Evolutionary conservation across 441 rosid genomes (phyloP).

Genomic region (Isatis lusitanica): DNA sequence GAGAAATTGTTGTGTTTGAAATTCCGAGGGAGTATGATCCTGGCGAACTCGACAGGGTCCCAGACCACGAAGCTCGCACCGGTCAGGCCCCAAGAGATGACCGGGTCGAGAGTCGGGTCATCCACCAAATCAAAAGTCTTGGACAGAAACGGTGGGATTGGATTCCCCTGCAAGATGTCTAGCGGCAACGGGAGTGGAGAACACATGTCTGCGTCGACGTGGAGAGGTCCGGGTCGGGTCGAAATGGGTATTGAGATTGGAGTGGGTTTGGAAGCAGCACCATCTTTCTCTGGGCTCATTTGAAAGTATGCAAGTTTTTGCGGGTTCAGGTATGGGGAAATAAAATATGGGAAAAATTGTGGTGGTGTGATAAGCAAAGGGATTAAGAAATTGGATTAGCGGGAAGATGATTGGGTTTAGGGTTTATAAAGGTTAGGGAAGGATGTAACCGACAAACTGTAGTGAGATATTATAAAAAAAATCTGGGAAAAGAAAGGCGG

Average conservation of each 20-base stretch:
- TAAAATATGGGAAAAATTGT: not conserved
- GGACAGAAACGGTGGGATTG: constrained; percentile 64
- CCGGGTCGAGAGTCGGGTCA: constrained; percentile 51
- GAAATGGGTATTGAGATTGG: constrained; percentile 25
- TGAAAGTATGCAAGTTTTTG: not conserved
- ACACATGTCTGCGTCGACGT: constrained; percentile 29
- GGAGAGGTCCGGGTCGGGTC: constrained; percentile 28
- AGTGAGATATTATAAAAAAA: constrained; percentile 16
- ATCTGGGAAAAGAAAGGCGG: constrained; percentile 57
- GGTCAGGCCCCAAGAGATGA: constrained; percentile 60
- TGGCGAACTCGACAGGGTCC: constrained; percentile 67
- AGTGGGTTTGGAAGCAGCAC: constrained; percentile 31
- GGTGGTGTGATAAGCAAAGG: not conserved
- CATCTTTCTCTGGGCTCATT: constrained; percentile 51
- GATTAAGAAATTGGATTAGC: not conserved
- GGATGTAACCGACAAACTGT: constrained; percentile 59
- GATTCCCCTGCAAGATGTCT: constrained; percentile 56
- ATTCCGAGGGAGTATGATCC: constrained; percentile 56
- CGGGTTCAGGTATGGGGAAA: not conserved
- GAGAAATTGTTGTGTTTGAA: constrained; percentile 81
- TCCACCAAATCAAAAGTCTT: constrained; percentile 71
- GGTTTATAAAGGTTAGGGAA: constrained; percentile 35
- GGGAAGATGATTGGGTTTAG: not conserved
- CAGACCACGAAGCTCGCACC: constrained; percentile 71
- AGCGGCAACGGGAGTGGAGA: constrained; percentile 60